phyloP scores from a whole-genome alignment of 1,139 yeast genomes.

The Geotrichum macrosporum region DNA sequence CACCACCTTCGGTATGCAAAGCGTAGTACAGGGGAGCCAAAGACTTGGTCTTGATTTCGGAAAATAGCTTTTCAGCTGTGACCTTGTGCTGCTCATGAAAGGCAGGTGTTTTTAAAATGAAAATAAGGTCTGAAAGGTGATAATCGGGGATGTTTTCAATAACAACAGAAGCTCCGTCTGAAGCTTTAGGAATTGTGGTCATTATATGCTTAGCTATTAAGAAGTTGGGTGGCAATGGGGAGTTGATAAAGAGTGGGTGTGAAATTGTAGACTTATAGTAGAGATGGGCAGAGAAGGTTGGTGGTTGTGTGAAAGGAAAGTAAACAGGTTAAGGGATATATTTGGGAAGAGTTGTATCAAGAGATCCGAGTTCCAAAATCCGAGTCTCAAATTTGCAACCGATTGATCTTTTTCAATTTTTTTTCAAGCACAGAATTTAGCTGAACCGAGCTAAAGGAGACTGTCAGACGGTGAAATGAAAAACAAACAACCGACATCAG shows the following conservation, averaged over 20 bases:
- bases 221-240: no score
- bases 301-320: not conserved
- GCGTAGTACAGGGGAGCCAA: constrained; percentile 84
- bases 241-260: not conserved
- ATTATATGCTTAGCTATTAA: not conserved
- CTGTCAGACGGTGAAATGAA: no score
- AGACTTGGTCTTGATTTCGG: constrained; percentile 53
- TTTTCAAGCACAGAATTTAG: no score
- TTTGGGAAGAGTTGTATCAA: no score
- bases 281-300: constrained; percentile 1
- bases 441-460: no score
- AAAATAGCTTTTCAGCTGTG: constrained; percentile 47
- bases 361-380: no score
- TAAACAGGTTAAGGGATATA: no score
- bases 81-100: constrained; percentile 42
- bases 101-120: constrained; percentile 49
- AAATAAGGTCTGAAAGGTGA: constrained; percentile 71
- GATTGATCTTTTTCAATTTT: no score
- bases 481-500: no score
- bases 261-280: not conserved
- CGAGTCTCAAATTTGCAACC: no score
- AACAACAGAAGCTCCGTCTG: constrained; percentile 21
- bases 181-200: constrained; percentile 17
- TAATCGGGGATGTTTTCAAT: constrained; percentile 63
- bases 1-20: constrained; percentile 49